Base-by-base conservation (phyloP, 2,329 filamentous ascomycete species). In the Torrubiellomyces zombiae region DNA sequence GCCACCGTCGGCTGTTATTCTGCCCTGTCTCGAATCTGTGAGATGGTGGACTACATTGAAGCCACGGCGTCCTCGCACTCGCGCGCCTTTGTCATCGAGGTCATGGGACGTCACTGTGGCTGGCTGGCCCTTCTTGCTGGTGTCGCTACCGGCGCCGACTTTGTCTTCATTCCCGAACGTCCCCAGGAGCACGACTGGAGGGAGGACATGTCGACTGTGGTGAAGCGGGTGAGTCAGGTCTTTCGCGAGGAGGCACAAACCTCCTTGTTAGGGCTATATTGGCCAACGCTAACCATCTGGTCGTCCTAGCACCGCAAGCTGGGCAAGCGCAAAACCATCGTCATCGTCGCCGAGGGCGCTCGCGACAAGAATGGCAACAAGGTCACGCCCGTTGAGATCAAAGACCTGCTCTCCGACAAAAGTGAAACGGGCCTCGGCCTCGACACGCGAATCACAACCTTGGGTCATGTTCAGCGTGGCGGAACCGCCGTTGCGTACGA, bases 1-100 rank as follows among this genome's bases (percentile, higher is more conserved):
- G 86, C 89, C 30, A 98, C 89, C 16, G 94, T 98, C 47, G 89
- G 89, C 28, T 91, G 81, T 50, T 95, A 93, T 58, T 93, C 85
- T 21, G 89, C 89, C 14, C 67, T 98, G 28, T 73, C 78, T 23
- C 75, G 86, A 31, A 93, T 98, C 39, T 95, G 86, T 55, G 79
- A 94, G 48, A 81, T 86, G 45, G 81, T 98, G 30, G 89, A 98
- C 56, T 86, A 83, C 45, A 92, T 98, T 39, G 86, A 98, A 53
- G 85, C 86, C 12, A 95, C 89, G 0, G 86, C 86, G 26, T 76
- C 75, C 18, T 94, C 85, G 15, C 89, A 98, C 53, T 91, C 92
- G 36, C 68, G 89, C 40, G 89, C 89, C 19, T 98, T 98, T 51
- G 85, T 98, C 29, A 79, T 98, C 33, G 89, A 94, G 51, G 89